A percentile compares a stretch with the other conserved stretches of the same genome.
Evolutionary conservation across 2,329 filamentous ascomycete species (phyloP).

Genomic region (Fusarium fujikuroi): DNA sequence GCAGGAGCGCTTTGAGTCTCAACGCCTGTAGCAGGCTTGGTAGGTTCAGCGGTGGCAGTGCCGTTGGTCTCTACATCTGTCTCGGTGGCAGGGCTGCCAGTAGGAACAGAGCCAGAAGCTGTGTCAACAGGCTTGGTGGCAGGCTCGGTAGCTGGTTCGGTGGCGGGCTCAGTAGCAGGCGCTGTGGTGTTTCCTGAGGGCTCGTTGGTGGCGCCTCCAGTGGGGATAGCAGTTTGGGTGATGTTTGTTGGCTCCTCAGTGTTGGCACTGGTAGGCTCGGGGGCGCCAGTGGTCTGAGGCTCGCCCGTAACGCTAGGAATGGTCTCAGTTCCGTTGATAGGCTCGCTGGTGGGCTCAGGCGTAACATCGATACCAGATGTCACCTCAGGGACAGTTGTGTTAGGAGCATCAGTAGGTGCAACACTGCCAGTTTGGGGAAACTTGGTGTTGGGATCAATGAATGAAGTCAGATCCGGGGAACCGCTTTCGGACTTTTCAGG

Average conservation of each 20-base stretch:
- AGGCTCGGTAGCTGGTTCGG: constrained; percentile 14
- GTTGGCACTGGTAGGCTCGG: background rate
- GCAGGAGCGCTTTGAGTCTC: constrained; percentile 15
- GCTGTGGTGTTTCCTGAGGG: constrained; percentile 17
- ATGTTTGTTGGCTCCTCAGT: constrained; percentile 4
- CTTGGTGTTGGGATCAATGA: constrained; percentile 27
- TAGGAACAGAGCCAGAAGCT: constrained; percentile 3
- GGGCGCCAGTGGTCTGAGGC: constrained; percentile 23
- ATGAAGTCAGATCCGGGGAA: constrained; percentile 19
- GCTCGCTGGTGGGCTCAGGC: constrained; percentile 24
- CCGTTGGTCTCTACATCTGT: constrained; percentile 28
- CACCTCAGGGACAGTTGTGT: constrained; percentile 13
- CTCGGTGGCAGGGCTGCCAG: constrained; percentile 14
- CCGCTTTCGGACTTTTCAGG: constrained; percentile 6
- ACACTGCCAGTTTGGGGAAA: constrained; percentile 5
- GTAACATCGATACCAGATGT: constrained; percentile 13
- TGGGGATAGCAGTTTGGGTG: constrained; percentile 8
- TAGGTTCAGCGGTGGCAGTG: constrained; percentile 24
- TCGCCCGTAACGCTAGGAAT: background rate
- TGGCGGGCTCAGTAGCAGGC: constrained; percentile 20
- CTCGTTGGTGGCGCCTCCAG: constrained; percentile 4
- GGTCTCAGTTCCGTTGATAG: constrained; percentile 20
- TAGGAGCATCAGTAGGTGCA: constrained; percentile 20
- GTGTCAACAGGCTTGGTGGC: constrained; percentile 20
- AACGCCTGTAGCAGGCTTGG: constrained; percentile 2